Evolutionary conservation across 805 yeast species (phyloP), one percentile per base, ranked within the genome.

Genomic region (Lipomyces yamadae): DNA sequence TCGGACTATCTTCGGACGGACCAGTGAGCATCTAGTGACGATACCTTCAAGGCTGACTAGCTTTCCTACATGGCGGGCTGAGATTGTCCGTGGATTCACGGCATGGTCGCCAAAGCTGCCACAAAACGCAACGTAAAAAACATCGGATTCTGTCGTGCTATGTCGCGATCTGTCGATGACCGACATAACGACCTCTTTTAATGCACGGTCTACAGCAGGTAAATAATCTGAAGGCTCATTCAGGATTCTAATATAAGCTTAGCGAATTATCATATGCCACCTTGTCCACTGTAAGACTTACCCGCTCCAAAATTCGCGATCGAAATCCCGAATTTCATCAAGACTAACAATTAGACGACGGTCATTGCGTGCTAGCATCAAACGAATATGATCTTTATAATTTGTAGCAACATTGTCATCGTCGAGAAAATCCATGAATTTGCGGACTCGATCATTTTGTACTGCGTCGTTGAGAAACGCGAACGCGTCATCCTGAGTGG

Each of bases 11-110:
- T 94, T 94, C 48, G 99, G 99, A 69, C 98, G 85, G 54, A 95
- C 96, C 65, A 95, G 82, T 0, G 98, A 92, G 37, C 97, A 93
- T 70, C 95, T 84, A 0, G 98, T 94, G 18, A 95, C 97, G 73
- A 95, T 95, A 64, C 99, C 99, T 79, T 95, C 98, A 32, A 95
- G 82, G 1, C 96, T 88, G 56, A 95, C 86, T 84, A 94, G 81
- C 75, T 88, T 88, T 64, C 97, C 92, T 61, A 95, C 81, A 70
- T 86, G 88, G 13, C 83, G 79, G 1, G 98, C 88, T 66, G 88
- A 85, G 65, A 95, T 86, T 2, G 97, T 87, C 74, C 98, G 85
- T 29, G 99, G 98, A 32, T 92, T 88, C 35, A 94, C 87, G 56
- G 89, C 84, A 76, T 92, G 93, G 64, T 88, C 85, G 63, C 98